phyloP scores from a whole-genome alignment of 2,329 filamentous ascomycete genomes.

The Samsoniella hepiali region DNA sequence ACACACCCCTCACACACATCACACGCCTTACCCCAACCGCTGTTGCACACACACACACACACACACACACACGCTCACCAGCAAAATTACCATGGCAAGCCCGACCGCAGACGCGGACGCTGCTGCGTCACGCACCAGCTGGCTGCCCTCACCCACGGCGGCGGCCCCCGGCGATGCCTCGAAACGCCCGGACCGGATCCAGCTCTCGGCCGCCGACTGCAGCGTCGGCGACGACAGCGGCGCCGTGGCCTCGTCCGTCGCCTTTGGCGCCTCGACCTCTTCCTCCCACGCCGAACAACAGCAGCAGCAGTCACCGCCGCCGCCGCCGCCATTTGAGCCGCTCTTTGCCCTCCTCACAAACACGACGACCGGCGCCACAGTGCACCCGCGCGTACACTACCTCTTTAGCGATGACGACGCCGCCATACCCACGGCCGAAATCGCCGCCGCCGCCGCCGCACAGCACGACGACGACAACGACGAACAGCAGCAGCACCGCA shows the following conservation, averaged over 20 bases:
- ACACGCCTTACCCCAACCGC: not conserved
- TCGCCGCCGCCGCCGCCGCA: slow-evolving; percentile 34
- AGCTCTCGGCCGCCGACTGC: slow-evolving; percentile 12
- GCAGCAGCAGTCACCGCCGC: not conserved
- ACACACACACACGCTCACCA: not conserved
- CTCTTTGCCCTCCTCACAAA: slow-evolving; percentile 87
- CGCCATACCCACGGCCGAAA: slow-evolving; percentile 66
- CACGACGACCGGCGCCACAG: slow-evolving; percentile 64
- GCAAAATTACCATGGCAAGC: slow-evolving; percentile 3
- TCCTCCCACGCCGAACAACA: not conserved
- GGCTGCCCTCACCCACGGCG: not conserved
- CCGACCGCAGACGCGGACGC: slow-evolving; percentile 1
- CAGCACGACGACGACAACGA: slow-evolving; percentile 35
- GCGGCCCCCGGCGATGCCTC: not conserved
- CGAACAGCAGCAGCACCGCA: slow-evolving; percentile 36
- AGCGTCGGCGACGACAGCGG: slow-evolving; percentile 9
- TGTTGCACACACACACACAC: not conserved
- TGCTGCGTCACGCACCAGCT: slow-evolving; percentile 6
- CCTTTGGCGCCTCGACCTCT: not conserved
- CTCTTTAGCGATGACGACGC: slow-evolving; percentile 90
- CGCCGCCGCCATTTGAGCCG: slow-evolving; percentile 59
- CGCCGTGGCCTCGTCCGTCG: not conserved
- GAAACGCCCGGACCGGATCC: not conserved
- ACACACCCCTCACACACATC: not conserved
- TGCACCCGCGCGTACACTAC: slow-evolving; percentile 87